Percentiles rank a stretch among this genome's conserved stretches.
These are phyloP conservation scores for Saposhnikovia divaricata DNA, from an alignment of 129 eudicot species.

Conservation along the genomic window DNA sequence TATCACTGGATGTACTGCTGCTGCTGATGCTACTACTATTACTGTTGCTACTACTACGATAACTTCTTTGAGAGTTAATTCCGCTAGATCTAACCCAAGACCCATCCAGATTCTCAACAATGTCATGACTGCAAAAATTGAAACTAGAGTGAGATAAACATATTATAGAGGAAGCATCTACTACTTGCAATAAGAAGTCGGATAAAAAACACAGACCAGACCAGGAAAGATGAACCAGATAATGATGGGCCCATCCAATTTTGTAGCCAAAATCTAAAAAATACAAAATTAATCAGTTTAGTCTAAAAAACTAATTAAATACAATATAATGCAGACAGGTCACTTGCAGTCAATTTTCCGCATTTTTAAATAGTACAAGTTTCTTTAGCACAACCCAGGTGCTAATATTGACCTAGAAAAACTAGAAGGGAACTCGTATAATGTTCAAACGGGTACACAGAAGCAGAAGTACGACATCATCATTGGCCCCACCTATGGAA, in stretches of 20 bases:
- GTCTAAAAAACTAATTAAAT: background rate
- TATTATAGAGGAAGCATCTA: background rate
- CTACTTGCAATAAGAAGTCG: background rate
- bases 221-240: constrained; percentile 56
- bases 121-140: constrained; percentile 30
- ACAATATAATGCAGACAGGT: background rate
- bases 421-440: background rate
- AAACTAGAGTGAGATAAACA: constrained; percentile 31
- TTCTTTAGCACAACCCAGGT: background rate
- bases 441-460: background rate
- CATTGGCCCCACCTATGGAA: background rate
- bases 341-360: background rate
- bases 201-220: constrained; percentile 38
- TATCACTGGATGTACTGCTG: constrained; percentile 84
- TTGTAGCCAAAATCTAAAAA: constrained; percentile 88
- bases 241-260: constrained; percentile 93
- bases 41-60: constrained; percentile 89
- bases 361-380: background rate
- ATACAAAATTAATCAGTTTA: constrained; percentile 4
- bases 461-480: background rate
- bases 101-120: constrained; percentile 49
- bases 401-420: constrained; percentile 1
- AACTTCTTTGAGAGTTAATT: constrained; percentile 37
- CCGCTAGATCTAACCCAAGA: constrained; percentile 59
- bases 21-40: constrained; percentile 83